Base-by-base conservation (phyloP, 2,329 filamentous ascomycete genomes). In the Dothidotthia symphoricarpi region DNA sequence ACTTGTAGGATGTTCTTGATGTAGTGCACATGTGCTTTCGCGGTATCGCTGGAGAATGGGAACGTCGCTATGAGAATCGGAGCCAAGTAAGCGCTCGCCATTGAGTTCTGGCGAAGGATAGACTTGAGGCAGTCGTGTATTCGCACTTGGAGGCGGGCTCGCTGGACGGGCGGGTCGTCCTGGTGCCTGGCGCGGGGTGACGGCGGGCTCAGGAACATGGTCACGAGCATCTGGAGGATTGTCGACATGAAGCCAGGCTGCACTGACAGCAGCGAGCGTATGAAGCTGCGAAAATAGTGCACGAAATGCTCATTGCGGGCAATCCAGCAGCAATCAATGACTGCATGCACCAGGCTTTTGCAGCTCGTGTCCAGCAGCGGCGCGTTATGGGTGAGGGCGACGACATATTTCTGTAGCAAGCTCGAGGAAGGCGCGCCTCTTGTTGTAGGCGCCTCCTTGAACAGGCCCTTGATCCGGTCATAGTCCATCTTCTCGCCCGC, bases 11-110 rank as follows among this genome's bases (percentile, higher is more conserved):
- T 72, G 61, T 97, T 95, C 55, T 85, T 78, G 41, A 95, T 84
- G 59, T 94, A 98, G n/a, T 83, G 81, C 52, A 91, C 80, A 63
- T 95, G 89, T n/a, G 80, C 76, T 49, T 82, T 83, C 46, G 85
- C 84, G 3, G 83, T 81, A 36, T 95, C 87, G 47, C 83, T 83
- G 33, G 85, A 76, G 43, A 82, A 86, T 1, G 89, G 88, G 44
- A 94, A 95, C 28, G 82, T 83, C 33, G 73, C 67, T 32, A 77
- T 69, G 26, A 95, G 67, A 32, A 89, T 72, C 24, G 80, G 77
- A 25, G 84, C 80, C 19, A 96, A 71, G 2, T 84, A 77, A 24
- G 81, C 75, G 45, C 82, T 83, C 4, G 86, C 85, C 22, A 89
- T 85, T 3, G 93, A 90, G 39, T 94, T 86, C 41, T 95, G 80